Evolutionary conservation across 257 asterid species (phyloP).

Genomic region (Nyctanthes arbortristis): DNA sequence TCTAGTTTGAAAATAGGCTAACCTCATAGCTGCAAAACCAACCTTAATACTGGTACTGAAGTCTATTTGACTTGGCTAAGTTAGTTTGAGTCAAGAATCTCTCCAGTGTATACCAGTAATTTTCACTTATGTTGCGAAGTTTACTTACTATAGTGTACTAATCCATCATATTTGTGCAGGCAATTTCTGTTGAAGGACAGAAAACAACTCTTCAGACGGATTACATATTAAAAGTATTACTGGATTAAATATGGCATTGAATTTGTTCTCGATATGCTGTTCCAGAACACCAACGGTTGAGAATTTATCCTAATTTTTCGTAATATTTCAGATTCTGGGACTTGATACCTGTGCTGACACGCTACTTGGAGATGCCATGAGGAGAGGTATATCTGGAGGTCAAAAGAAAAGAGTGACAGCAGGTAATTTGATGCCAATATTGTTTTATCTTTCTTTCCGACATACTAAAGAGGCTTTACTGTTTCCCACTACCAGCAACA

Average conservation of each 20-base stretch:
- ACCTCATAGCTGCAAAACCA: background rate
- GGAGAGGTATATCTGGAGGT: conserved; percentile 58
- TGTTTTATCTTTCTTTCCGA: background rate
- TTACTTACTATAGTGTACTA: background rate
- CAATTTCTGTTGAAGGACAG: conserved; percentile 49
- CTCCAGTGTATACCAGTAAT: background rate
- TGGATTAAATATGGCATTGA: background rate
- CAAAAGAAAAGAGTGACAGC: conserved; percentile 50
- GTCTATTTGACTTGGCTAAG: background rate
- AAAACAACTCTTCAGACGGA: conserved; percentile 45
- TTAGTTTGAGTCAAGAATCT: background rate
- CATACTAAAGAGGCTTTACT: background rate
- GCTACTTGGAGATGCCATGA: conserved; percentile 47
- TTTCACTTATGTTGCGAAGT: background rate
- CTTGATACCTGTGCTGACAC: conserved; percentile 50
- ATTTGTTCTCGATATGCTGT: background rate
- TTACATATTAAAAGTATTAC: conserved; percentile 43
- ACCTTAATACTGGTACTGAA: background rate
- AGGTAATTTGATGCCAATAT: conserved; percentile 27
- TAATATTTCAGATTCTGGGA: conserved; percentile 42
- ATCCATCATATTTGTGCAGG: conserved; percentile 29
- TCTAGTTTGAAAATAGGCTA: background rate
- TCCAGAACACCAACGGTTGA: background rate
- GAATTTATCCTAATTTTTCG: background rate
- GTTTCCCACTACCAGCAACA: background rate